phyloP scores from a whole-genome alignment of 1,284 basidiomycete species.

The Ustanciosporium gigantosporum region DNA sequence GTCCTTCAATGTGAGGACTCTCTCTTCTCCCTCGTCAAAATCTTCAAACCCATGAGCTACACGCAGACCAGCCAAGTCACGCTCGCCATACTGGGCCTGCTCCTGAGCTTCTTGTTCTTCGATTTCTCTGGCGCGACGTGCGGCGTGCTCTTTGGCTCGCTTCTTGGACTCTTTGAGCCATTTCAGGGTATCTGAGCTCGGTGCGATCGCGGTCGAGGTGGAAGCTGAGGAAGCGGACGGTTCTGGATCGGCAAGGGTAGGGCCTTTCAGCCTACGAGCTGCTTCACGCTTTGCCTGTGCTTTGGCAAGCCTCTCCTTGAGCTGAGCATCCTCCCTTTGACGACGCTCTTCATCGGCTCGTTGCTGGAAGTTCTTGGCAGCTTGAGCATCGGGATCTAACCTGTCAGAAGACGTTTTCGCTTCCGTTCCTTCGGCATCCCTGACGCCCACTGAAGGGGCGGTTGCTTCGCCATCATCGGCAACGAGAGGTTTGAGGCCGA shows the following conservation, averaged over 20 bases:
- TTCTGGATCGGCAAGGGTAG: constrained; percentile 76
- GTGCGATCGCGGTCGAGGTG: constrained; percentile 28
- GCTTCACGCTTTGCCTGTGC: constrained; percentile 84
- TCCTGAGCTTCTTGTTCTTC: constrained; percentile 70
- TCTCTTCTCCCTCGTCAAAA: constrained; percentile 81
- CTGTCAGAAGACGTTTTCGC: constrained; percentile 5
- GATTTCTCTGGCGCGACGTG: constrained; percentile 82
- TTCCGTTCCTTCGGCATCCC: background rate
- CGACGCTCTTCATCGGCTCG: constrained; percentile 72
- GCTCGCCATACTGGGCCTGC: constrained; percentile 68
- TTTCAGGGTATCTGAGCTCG: constrained; percentile 68
- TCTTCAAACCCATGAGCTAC: constrained; percentile 89
- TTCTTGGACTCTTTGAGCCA: constrained; percentile 90
- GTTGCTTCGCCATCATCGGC: constrained; percentile 60
- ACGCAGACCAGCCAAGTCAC: constrained; percentile 86
- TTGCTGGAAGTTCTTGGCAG: constrained; percentile 41
- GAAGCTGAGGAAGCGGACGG: constrained; percentile 44
- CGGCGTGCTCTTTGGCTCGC: constrained; percentile 76
- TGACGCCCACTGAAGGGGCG: no score
- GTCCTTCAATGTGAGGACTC: constrained; percentile 94
- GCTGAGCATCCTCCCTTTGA: constrained; percentile 71
- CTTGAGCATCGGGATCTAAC: constrained; percentile 61
- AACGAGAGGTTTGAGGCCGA: constrained; percentile 90
- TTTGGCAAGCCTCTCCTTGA: constrained; percentile 60
- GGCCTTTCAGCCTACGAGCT: constrained; percentile 82